These are phyloP conservation scores for Xerocomellus intermedius DNA, from an alignment of 768 basidiomycete species.

Conservation along the genomic window DNA sequence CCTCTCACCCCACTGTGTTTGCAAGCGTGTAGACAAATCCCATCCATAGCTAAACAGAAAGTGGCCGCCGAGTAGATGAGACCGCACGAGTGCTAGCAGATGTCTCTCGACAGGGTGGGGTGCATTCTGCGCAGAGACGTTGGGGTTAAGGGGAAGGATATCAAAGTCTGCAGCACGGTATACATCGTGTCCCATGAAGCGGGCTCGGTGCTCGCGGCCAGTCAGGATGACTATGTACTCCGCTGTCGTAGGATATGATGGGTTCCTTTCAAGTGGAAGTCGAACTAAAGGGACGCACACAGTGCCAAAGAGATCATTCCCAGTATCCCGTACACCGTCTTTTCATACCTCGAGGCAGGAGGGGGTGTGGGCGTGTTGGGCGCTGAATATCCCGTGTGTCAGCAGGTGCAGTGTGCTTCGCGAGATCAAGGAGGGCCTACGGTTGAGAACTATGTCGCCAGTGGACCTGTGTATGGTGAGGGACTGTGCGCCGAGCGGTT, in stretches of 20 bases:
- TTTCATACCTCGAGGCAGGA: constrained; percentile 57
- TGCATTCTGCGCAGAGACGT: constrained; percentile 61
- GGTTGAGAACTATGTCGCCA: constrained; percentile 72
- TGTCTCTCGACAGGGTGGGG: constrained; percentile 88
- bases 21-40: constrained; percentile 85
- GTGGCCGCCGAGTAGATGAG: constrained; percentile 74
- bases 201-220: constrained; percentile 71
- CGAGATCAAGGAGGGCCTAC: constrained; percentile 38
- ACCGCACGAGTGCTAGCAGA: constrained; percentile 79
- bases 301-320: constrained; percentile 75
- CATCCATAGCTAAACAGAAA: constrained; percentile 91
- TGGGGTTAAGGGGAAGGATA: constrained; percentile 80
- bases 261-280: not conserved
- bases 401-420: not conserved
- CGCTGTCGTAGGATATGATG: constrained; percentile 46
- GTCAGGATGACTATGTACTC: constrained; percentile 93
- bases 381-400: constrained; percentile 34
- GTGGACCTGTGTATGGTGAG: constrained; percentile 71
- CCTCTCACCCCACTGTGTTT: constrained; percentile 69
- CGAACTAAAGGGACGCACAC: constrained; percentile 45
- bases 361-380: constrained; percentile 53
- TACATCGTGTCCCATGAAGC: constrained; percentile 81
- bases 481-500: constrained; percentile 57
- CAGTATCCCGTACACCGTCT: constrained; percentile 71
- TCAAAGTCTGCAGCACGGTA: constrained; percentile 90